Conservation (phyloP, 2,329 filamentous ascomycete genomes). For the Metarhizium humberi region DNA sequence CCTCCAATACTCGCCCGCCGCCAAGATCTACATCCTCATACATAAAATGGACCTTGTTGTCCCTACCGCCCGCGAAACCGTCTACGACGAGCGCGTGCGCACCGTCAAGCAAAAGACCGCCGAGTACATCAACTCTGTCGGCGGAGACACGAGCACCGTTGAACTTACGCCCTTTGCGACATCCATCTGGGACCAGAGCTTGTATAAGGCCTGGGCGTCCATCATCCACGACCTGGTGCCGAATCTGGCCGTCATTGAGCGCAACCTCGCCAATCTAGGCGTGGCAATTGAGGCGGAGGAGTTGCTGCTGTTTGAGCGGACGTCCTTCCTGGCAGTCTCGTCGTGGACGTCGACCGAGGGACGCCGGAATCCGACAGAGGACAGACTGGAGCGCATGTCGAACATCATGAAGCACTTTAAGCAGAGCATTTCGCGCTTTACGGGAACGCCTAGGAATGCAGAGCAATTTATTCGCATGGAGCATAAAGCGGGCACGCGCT, state of each 20-base stretch:
- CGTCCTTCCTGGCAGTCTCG: constrained; percentile 93
- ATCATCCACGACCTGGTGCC: constrained; percentile 98
- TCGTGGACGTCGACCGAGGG: constrained; percentile 74
- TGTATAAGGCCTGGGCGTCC: constrained; percentile 97
- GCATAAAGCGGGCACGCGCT: constrained; percentile 65
- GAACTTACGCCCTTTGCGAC: constrained; percentile 84
- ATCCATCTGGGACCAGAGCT: constrained; percentile 95
- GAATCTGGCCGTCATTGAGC: constrained; percentile 80
- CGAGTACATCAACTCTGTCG: constrained; percentile 35
- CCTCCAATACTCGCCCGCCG: constrained; percentile 69
- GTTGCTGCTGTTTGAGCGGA: constrained; percentile 88
- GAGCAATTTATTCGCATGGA: constrained; percentile 77
- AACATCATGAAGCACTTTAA: constrained; percentile 99
- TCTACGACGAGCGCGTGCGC: constrained; percentile 76
- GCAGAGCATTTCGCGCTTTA: constrained; percentile 68
- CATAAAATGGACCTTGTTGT: constrained; percentile 99
- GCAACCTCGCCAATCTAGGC: constrained; percentile 72
- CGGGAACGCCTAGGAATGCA: constrained; percentile 68
- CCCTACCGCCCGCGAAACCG: constrained; percentile 62
- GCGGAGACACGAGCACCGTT: constrained; percentile 20
- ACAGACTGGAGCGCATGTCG: constrained; percentile 86
- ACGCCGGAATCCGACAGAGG: constrained; percentile 73
- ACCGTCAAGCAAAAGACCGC: constrained; percentile 66
- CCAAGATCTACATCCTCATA: constrained; percentile 87
- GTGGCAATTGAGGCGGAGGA: constrained; percentile 86